phyloP scores from a whole-genome alignment of 2,329 filamentous ascomycete genomes.

The Meredithiella fracta region DNA sequence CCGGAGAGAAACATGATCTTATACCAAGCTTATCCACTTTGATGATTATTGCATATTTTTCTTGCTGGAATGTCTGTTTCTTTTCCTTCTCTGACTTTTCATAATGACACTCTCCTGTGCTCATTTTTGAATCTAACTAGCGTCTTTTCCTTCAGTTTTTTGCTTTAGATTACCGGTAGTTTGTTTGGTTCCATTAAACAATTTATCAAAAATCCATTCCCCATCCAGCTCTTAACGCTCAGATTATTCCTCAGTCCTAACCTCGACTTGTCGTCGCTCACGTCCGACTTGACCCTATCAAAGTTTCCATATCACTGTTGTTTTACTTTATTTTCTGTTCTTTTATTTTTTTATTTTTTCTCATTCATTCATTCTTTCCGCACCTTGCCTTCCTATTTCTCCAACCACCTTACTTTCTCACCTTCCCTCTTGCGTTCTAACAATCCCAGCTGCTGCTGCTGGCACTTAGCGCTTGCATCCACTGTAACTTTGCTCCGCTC shows the following conservation, averaged over 20 bases:
- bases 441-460: slow-evolving; percentile 2
- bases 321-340: slow-evolving; percentile 1
- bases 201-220: too few relatives aligned
- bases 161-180: not conserved
- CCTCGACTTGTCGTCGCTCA: too few relatives aligned
- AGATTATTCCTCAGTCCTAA: too few relatives aligned
- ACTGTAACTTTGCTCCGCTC: not conserved
- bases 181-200: not conserved
- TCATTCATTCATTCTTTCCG: slow-evolving; percentile 5
- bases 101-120: too few relatives aligned
- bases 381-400: slow-evolving; percentile 2
- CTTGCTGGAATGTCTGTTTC: not conserved
- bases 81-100: slow-evolving; percentile 3
- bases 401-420: not conserved
- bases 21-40: too few relatives aligned
- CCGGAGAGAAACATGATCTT: too few relatives aligned
- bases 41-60: too few relatives aligned
- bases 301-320: not conserved
- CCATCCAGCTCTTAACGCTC: not conserved
- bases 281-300: too few relatives aligned
- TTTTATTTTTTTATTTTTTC: slow-evolving; percentile 5
- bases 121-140: too few relatives aligned
- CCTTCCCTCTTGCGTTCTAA: not conserved
- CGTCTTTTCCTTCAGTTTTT: too few relatives aligned
- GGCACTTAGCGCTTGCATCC: slow-evolving; percentile 6